These are phyloP conservation scores for Fusarium sterilihyphosum DNA, from an alignment of 2,329 filamentous ascomycete species.

Conservation along the genomic window DNA sequence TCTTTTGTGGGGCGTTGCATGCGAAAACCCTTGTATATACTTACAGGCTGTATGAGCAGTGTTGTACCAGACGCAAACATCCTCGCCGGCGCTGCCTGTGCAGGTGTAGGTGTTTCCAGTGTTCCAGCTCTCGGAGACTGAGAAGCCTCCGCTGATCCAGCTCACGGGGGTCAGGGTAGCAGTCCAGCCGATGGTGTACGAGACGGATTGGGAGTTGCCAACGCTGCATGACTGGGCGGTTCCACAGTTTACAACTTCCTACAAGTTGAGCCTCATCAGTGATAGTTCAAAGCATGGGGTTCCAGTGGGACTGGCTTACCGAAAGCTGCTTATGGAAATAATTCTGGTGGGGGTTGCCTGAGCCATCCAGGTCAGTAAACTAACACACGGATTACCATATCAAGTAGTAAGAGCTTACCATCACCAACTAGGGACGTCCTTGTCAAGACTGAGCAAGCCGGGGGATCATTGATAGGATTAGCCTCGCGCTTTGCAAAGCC, in stretches of 20 bases:
- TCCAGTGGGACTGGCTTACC: neutral
- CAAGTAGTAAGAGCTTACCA: neutral
- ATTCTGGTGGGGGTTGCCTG: neutral
- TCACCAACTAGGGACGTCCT: neutral
- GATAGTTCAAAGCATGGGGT: neutral
- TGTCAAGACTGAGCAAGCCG: neutral
- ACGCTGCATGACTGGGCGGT: neutral
- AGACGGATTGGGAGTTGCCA: neutral
- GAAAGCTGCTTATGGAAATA: slow-evolving; percentile 8
- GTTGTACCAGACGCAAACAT: slow-evolving; percentile 7
- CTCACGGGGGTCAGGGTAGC: neutral
- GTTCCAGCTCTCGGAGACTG: neutral
- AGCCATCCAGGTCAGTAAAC: neutral
- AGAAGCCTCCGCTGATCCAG: neutral
- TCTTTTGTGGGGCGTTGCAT: neutral
- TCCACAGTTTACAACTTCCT: neutral
- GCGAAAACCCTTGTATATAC: neutral
- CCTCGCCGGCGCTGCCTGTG: neutral
- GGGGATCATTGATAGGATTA: neutral
- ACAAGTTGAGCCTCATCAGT: neutral
- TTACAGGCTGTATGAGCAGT: neutral
- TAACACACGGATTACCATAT: neutral
- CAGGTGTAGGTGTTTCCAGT: neutral
- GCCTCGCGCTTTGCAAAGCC: neutral
- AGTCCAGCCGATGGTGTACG: neutral